Evolutionary conservation across 345 rosid species (phyloP), one percentile per base, ranked within the genome.

Genomic region (Camelina hispida): DNA sequence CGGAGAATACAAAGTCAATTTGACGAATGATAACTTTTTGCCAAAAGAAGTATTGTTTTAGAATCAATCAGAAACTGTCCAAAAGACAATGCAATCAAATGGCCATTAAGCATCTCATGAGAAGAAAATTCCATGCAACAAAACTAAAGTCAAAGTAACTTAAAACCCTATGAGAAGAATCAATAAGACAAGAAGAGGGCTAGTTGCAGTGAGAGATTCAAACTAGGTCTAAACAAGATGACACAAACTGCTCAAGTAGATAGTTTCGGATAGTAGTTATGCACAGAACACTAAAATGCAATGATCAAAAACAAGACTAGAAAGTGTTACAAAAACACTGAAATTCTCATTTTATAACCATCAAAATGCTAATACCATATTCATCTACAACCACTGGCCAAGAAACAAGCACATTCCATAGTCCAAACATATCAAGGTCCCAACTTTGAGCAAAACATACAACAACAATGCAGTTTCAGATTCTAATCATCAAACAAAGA

Each of bases 401-500:
- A 14, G 16, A 13, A 22, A 9, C 12, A 40, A 34, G 22, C 32
- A 68, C 22, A 69, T n/a, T 43, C 30, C 17, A 48, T 7, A 28
- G 30, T 28, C 30, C 30, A 28, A 0, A 25, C 44, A 62, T 18
- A 25, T 8, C 52, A 62, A 58, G 32, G 16, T 37, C 8, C 8
- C 40, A n/a, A 20, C 65, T 32, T 22, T 15, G 6, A 52, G 37
- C 51, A 28, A 28, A 28, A 11, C 53, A n/a, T 2, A 52, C 7
- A 53, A 48, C 22, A 53, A 2, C 66, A 69, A n/a, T 42, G 76
- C 53, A 37, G 3, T 13, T 38, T 11, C 35, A 38, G 12, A 66
- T 34, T 17, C 62, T 30, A 1, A 62, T 13, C 34, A 52, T 37
- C 44, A 44, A 42, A 22, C 66, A 15, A 52, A 62, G 18, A 71